Evolutionary conservation across 208 protist genomes (phyloP), one percentile per base, ranked within the genome.

Genomic region (Acanthamoeba sp.): DNA sequence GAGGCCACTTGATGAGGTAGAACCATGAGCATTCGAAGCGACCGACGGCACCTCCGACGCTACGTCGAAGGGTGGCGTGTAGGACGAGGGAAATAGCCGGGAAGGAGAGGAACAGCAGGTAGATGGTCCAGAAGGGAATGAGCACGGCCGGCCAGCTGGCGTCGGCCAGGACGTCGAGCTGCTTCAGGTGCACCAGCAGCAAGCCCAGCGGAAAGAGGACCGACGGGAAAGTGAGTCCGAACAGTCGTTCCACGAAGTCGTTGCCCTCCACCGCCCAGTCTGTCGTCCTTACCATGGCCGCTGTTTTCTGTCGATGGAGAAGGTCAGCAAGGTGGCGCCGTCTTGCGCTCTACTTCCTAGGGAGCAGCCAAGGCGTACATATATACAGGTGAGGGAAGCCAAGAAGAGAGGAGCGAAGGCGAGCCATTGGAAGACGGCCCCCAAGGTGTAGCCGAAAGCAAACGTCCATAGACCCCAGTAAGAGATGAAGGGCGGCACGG

Each of bases 1-100:
- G 45, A 32, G 76, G 76, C 76, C 76, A 85, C 76, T 85, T 85
- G 76, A 85, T 24, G 45, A 85, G 38, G 76, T 85, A 85, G 76
- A 57, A 85, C 76, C 76, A 85, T 1, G 76, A 50, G 32, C 76
- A 85, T 42, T 85, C 76, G 76, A 59, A 85, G 38, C 27, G 76
- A 10, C 66, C 66, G 29, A 57, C 76, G 6, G 76, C 10, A 27
- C 42, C 38, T 34, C 27, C 76, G 76, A 85, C 14, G 29, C 16
- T 85, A 6, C 76, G 76, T 57, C 42, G 76, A 3, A 85, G 29
- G 18, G 76, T 57, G 42, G 45, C 38, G 42, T 85, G 40, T 40
- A 85, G 32, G 42, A 85, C 6, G 42, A 85, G 76, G 76, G 76
- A 85, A 42, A 85, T 59, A 2, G 22, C 76, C 10, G 76, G 76